These are phyloP conservation scores for Serpula lacrymans DNA, from an alignment of 768 basidiomycete genomes.

Conservation along the genomic window DNA sequence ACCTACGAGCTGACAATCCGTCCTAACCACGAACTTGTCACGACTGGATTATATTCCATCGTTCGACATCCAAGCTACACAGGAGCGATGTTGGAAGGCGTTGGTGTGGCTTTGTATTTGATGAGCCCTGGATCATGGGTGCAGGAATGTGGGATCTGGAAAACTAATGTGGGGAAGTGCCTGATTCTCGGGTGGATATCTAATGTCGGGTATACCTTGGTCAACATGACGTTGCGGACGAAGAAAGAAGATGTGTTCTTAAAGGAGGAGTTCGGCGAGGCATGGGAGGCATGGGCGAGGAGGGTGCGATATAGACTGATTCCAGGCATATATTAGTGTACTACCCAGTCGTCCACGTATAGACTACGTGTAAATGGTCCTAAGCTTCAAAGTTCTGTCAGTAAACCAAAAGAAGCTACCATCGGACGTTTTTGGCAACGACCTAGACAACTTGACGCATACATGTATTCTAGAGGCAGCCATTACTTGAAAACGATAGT, in stretches of 20 bases:
- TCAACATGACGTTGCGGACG: slow-evolving; percentile 1
- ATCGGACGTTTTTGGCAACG: no score
- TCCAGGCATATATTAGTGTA: slow-evolving; percentile 30
- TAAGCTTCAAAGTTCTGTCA: no score
- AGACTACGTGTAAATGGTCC: no score
- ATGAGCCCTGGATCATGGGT: neutral
- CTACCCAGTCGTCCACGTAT: no score
- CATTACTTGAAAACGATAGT: no score
- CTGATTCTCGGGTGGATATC: no score
- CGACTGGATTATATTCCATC: slow-evolving; percentile 34
- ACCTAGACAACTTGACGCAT: no score
- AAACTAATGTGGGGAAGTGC: no score
- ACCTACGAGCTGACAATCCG: slow-evolving; percentile 39
- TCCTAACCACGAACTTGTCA: slow-evolving; percentile 33
- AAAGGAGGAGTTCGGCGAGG: slow-evolving; percentile 24
- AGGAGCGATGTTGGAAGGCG: neutral
- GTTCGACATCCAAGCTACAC: slow-evolving; percentile 37
- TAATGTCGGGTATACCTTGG: no score
- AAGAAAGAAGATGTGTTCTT: slow-evolving; percentile 27
- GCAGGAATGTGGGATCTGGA: slow-evolving; percentile 1
- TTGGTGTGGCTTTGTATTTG: neutral
- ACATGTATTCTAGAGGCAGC: no score
- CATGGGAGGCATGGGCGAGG: slow-evolving; percentile 29
- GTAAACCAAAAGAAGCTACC: no score
- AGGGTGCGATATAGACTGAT: slow-evolving; percentile 27